phyloP scores from a whole-genome alignment of 2,329 filamentous ascomycete genomes.

The Byssothecium circinans region DNA sequence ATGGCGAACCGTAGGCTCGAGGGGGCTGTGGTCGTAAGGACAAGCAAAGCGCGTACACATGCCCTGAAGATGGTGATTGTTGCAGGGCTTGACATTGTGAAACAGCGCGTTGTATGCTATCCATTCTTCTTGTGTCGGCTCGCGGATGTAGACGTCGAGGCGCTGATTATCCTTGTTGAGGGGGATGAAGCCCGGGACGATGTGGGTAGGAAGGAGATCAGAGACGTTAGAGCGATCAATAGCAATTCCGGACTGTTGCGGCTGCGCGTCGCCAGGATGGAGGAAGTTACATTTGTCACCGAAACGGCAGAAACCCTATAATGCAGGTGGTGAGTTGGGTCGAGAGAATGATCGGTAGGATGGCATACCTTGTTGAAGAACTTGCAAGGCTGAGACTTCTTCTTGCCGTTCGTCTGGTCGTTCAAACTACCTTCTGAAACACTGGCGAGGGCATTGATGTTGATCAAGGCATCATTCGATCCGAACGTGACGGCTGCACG shows the following conservation, averaged over 20 bases:
- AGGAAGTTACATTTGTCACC: conserved; percentile 26
- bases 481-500: conserved; percentile 1
- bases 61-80: conserved; percentile 50
- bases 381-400: conserved; percentile 19
- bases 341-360: too few species aligned
- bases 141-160: conserved; percentile 48
- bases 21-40: conserved; percentile 51
- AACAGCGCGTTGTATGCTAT: conserved; percentile 42
- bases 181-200: conserved; percentile 40
- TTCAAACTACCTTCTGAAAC: not conserved
- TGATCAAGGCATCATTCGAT: not conserved
- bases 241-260: not conserved
- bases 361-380: conserved; percentile 27
- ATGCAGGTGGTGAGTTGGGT: not conserved
- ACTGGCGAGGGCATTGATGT: not conserved
- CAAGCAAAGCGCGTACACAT: conserved; percentile 42
- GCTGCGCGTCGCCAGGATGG: conserved; percentile 9
- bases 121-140: conserved; percentile 43
- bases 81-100: conserved; percentile 51
- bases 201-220: conserved; percentile 15
- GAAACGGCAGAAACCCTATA: conserved; percentile 25
- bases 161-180: conserved; percentile 53
- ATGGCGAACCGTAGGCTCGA: conserved; percentile 44
- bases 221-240: conserved; percentile 16
- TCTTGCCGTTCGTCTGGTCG: not conserved